Percentiles rank a stretch among this genome's conserved stretches.
Conservation (phyloP, 2,329 filamentous ascomycete genomes). For the Colletotrichum melonis region DNA sequence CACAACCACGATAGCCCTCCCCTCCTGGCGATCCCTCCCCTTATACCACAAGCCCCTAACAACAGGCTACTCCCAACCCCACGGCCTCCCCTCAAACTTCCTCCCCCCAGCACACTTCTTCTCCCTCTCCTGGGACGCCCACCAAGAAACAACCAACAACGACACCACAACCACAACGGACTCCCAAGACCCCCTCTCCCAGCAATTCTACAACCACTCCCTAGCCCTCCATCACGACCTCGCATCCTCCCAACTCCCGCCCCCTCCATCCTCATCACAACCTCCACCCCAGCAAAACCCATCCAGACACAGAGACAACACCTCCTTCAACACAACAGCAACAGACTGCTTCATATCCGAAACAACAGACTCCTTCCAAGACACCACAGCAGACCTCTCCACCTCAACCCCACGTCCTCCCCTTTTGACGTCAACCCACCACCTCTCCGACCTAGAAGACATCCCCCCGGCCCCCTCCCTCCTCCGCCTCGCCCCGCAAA, state of each 20-base stretch:
- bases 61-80: constrained; percentile 65
- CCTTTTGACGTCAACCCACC: constrained; percentile 46
- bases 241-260: constrained; percentile 68
- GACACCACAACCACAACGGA: not conserved
- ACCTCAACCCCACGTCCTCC: constrained; percentile 35
- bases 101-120: constrained; percentile 57
- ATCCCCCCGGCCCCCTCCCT: constrained; percentile 77
- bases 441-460: constrained; percentile 73
- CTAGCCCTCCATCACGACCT: constrained; percentile 76
- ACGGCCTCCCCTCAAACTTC: constrained; percentile 47
- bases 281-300: constrained; percentile 11
- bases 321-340: constrained; percentile 37
- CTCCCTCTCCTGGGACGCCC: constrained; percentile 48
- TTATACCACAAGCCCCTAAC: constrained; percentile 57
- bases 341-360: constrained; percentile 52
- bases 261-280: not conserved
- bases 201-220: constrained; percentile 83
- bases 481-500: constrained; percentile 77
- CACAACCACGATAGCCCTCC: constrained; percentile 33
- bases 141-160: constrained; percentile 26
- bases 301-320: constrained; percentile 22
- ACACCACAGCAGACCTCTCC: constrained; percentile 29
- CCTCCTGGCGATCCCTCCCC: constrained; percentile 67
- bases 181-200: constrained; percentile 49
- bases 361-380: constrained; percentile 43